Percentiles rank a stretch among this genome's conserved stretches.
phyloP scores from a whole-genome alignment of 140 eudicot species.

The Oenanthe javanica region DNA sequence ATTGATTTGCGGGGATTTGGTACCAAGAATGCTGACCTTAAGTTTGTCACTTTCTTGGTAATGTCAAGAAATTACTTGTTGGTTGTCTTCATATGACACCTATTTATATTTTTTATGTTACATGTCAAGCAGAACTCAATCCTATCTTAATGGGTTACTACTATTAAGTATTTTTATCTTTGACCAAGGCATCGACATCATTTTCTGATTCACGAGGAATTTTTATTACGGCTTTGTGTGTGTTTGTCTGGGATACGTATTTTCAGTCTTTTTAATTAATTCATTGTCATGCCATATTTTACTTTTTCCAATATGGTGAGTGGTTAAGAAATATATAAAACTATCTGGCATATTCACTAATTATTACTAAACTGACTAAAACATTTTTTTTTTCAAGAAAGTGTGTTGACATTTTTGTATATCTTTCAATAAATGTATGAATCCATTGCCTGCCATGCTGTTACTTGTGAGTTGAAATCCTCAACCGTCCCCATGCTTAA shows the following conservation, averaged over 20 bases:
- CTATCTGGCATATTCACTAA: not conserved
- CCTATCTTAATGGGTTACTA: not conserved
- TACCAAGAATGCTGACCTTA: slow-evolving; percentile 63
- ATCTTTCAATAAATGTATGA: not conserved
- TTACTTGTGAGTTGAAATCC: not conserved
- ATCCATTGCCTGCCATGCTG: not conserved
- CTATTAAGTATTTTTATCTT: too few species aligned
- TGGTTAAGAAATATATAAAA: not conserved
- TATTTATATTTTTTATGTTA: not conserved
- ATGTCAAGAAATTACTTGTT: slow-evolving; percentile 11
- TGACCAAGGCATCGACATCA: too few species aligned
- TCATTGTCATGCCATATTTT: not conserved
- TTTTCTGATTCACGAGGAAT: too few species aligned
- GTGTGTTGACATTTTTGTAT: not conserved
- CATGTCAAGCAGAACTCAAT: not conserved
- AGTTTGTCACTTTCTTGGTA: slow-evolving; percentile 73
- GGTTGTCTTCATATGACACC: not conserved
- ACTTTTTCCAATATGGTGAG: not conserved
- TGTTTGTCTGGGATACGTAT: too few species aligned
- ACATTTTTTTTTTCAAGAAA: not conserved
- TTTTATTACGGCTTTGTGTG: too few species aligned
- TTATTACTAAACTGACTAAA: not conserved
- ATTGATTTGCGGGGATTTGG: slow-evolving; percentile 78
- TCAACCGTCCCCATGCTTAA: not conserved
- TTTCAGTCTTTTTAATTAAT: not conserved